Base-by-base conservation (phyloP, 2,329 filamentous ascomycete species). In the Bimuria novae-zelandiae region DNA sequence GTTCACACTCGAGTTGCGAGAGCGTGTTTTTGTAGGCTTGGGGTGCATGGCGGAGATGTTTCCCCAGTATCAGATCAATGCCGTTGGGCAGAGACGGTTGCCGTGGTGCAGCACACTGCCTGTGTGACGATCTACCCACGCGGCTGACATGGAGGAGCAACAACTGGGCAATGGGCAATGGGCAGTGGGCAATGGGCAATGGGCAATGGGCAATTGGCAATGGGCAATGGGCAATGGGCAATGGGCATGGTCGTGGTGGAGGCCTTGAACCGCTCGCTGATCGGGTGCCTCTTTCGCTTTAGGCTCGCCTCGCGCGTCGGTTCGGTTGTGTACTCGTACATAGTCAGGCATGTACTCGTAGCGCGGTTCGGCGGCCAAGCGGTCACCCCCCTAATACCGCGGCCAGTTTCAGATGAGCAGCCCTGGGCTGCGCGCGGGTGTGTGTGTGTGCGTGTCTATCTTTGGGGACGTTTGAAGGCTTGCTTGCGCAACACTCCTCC, bases 401-500 rank as follows among this genome's bases (percentile, higher is more conserved):
- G 40, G 7, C 16, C 25, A 43, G 48, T 54, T 55, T 51, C 49
- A 48, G 45, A 16, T 47, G 44, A 16, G 33, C 22, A 29, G 44
- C 36, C 16, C 36, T 40, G 36, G 37, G 33, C 33, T 48, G 22
- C 30, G 27, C 21, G 16, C 16, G 16, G n/a, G 5, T 19, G 14
- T 14, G 10, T 12, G 35, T 4, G 14, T 16, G 8, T 33, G 30
- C 35, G 12, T 16, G 27, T n/a, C n/a, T n/a, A n/a, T n/a, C n/a
- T n/a, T n/a, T n/a, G n/a, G n/a, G n/a, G n/a, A 29, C 42, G 29
- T 46, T 36, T 46, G 43, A 36, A 46, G 43, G 43, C n/a, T n/a
- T 23, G 54, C 45, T 56, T 56, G 54, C 54, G 53, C 53, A 55
- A 55, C 53, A 30, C 40, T 4, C 41, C 23, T 52, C 50, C 25